Evolutionary conservation across 2,329 filamentous ascomycete genomes (phyloP).

Genomic region (Orbilia blumenaviensis): DNA sequence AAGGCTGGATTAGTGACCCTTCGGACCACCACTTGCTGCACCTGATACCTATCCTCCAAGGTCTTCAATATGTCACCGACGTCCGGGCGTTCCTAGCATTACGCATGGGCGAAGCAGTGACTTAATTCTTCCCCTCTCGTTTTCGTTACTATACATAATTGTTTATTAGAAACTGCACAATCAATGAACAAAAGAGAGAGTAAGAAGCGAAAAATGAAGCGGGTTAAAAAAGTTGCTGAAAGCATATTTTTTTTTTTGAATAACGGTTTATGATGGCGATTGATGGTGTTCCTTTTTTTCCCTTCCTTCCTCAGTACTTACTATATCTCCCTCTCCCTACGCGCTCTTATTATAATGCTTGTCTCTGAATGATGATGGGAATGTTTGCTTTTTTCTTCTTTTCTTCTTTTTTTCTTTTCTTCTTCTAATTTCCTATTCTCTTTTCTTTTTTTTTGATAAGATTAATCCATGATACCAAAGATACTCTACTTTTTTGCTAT

Average conservation of each 20-base stretch:
- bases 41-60: conserved; percentile 89
- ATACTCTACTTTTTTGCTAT: conserved; percentile 31
- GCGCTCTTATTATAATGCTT: neutral
- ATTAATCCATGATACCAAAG: conserved; percentile 54
- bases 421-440: neutral
- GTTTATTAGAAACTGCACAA: neutral
- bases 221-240: conserved; percentile 30
- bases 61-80: conserved; percentile 94
- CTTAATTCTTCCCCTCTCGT: conserved; percentile 1
- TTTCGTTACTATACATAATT: conserved; percentile 5
- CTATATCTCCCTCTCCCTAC: conserved; percentile 3
- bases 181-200: neutral
- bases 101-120: conserved; percentile 75
- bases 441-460: conserved; percentile 22
- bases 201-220: neutral
- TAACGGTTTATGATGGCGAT: conserved; percentile 17
- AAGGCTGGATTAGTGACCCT: conserved; percentile 98
- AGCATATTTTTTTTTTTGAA: conserved; percentile 35
- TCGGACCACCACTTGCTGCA: conserved; percentile 96
- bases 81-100: conserved; percentile 89
- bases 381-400: neutral
- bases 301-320: neutral
- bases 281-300: conserved; percentile 17
- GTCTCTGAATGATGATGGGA: conserved; percentile 23
- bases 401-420: neutral